Evolutionary conservation across 768 basidiomycete species (phyloP).

Genomic region (Lactifluus subvellereus): DNA sequence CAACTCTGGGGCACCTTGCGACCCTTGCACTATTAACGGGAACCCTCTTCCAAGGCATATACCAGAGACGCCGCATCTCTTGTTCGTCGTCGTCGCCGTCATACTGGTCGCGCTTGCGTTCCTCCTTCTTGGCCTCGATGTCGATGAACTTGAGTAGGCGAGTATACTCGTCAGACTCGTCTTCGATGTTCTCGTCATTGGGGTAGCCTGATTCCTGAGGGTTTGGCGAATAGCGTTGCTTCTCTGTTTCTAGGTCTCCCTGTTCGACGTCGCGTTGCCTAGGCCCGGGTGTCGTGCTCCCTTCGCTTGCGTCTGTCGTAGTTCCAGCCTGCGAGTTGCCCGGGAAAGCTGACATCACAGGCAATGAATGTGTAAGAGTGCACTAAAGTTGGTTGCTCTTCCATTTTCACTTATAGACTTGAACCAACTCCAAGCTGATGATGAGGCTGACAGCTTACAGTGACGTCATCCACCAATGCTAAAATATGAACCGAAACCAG

Average conservation of each 20-base stretch:
- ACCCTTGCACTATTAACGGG: slow-evolving; percentile 27
- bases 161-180: slow-evolving; percentile 22
- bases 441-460: background rate
- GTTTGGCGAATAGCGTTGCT: slow-evolving; percentile 8
- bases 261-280: slow-evolving; percentile 13
- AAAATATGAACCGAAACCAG: background rate
- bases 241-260: slow-evolving; percentile 15
- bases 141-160: slow-evolving; percentile 24
- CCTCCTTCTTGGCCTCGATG: slow-evolving; percentile 22
- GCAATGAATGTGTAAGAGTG: background rate
- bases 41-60: slow-evolving; percentile 41
- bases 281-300: background rate
- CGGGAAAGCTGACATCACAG: slow-evolving; percentile 12
- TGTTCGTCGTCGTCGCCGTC: slow-evolving; percentile 12
- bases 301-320: background rate
- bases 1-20: slow-evolving; percentile 36
- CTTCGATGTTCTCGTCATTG: slow-evolving; percentile 4
- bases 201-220: background rate
- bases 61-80: slow-evolving; percentile 37
- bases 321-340: background rate
- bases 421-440: no score
- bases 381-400: background rate
- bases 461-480: background rate
- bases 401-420: background rate
- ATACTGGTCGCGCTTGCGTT: background rate